Evolutionary conservation across 2,329 filamentous ascomycete genomes (phyloP).

Genomic region (Talaromyces sp.): DNA sequence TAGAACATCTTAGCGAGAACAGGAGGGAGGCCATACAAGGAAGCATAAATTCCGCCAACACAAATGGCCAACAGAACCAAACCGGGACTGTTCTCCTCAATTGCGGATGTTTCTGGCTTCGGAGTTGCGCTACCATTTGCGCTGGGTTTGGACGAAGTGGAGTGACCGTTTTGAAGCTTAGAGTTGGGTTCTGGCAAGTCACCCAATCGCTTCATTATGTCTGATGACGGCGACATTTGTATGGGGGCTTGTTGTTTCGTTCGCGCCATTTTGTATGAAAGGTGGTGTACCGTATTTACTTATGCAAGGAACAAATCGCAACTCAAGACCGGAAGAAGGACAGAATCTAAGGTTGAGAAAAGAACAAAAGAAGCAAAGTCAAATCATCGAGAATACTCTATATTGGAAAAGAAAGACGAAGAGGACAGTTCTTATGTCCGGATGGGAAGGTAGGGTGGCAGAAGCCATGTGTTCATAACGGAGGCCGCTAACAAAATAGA

Average conservation of each 20-base stretch:
- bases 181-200: slow-evolving; percentile 27
- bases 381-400: not conserved
- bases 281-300: not conserved
- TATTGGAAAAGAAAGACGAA: not conserved
- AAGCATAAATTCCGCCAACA: slow-evolving; percentile 92
- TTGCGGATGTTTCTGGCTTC: not conserved
- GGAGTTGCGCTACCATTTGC: slow-evolving; percentile 28
- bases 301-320: not conserved
- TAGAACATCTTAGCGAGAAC: not conserved
- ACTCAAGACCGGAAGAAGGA: not conserved
- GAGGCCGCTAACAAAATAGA: not conserved
- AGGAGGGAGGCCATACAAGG: slow-evolving; percentile 62
- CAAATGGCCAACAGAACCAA: slow-evolving; percentile 74
- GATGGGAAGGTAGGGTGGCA: not conserved
- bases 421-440: not conserved
- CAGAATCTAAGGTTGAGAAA: not conserved
- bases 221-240: slow-evolving; percentile 61
- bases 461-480: slow-evolving; percentile 15
- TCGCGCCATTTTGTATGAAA: slow-evolving; percentile 55
- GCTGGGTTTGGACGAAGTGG: not conserved
- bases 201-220: slow-evolving; percentile 49
- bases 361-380: not conserved
- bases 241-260: slow-evolving; percentile 63
- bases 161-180: slow-evolving; percentile 4
- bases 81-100: slow-evolving; percentile 44